Evolutionary conservation across 306 rosid species (phyloP).

Genomic region (Cucurbita ficifolia): DNA sequence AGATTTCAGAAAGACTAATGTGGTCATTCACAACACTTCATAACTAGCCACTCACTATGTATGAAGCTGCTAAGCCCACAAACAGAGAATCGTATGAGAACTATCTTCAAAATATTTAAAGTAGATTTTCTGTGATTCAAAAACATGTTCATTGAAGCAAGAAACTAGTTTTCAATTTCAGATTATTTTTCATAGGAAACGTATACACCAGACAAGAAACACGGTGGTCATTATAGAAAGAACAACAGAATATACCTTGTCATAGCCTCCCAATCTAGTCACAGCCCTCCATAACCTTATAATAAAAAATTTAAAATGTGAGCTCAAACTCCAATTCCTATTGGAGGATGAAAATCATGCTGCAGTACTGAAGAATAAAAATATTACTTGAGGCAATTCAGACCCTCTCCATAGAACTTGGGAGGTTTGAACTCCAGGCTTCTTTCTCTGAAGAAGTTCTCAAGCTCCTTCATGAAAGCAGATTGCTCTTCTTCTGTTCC

Average conservation of each 20-base stretch:
- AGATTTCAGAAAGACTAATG: too few relatives aligned
- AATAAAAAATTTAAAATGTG: conserved; percentile 6
- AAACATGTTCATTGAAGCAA: neutral
- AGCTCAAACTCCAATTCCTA: neutral
- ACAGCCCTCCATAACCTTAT: conserved; percentile 92
- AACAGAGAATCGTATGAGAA: neutral
- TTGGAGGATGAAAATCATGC: neutral
- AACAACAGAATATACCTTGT: conserved; percentile 45
- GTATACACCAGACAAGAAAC: neutral
- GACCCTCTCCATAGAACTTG: conserved; percentile 88
- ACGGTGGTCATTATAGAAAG: neutral
- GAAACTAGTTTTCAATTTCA: neutral
- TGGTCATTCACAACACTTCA: too few relatives aligned
- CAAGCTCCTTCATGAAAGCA: conserved; percentile 77
- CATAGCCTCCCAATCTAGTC: conserved; percentile 94
- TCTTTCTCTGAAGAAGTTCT: conserved; percentile 76
- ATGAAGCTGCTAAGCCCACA: neutral
- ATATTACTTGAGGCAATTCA: conserved; percentile 92
- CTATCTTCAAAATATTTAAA: neutral
- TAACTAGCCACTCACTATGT: neutral
- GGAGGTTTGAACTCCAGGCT: conserved; percentile 90
- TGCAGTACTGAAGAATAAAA: neutral
- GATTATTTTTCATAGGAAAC: too few relatives aligned
- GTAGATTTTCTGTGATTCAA: neutral
- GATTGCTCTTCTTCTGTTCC: conserved; percentile 90